These are phyloP conservation scores for Metschnikowia cubensis DNA, from an alignment of 805 yeast genomes.

Conservation along the genomic window DNA sequence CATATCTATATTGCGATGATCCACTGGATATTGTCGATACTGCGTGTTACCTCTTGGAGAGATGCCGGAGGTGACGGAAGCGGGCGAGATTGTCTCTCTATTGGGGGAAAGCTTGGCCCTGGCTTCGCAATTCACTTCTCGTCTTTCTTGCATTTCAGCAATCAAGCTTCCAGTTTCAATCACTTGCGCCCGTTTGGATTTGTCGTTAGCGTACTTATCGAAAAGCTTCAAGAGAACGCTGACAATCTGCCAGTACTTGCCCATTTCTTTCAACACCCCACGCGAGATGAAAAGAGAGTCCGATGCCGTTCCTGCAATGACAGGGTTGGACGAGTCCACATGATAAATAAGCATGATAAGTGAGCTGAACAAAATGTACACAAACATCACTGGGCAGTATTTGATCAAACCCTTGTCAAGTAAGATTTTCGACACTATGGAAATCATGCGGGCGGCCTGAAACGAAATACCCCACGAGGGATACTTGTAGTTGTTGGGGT, in stretches of 20 bases:
- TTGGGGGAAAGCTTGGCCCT: not conserved
- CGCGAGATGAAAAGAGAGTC: conserved; percentile 38
- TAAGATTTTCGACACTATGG: conserved; percentile 56
- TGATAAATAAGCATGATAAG: conserved; percentile 71
- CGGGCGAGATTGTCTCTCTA: not conserved
- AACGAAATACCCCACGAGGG: conserved; percentile 81
- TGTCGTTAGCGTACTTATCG: conserved; percentile 41
- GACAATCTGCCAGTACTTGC: conserved; percentile 38
- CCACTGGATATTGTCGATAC: not conserved
- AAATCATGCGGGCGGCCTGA: conserved; percentile 75
- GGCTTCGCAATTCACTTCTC: not conserved
- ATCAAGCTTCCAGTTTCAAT: conserved; percentile 36
- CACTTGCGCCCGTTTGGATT: conserved; percentile 37
- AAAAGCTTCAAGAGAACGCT: conserved; percentile 33
- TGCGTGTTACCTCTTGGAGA: conserved; percentile 7
- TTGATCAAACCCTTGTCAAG: conserved; percentile 45
- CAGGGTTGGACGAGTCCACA: conserved; percentile 42
- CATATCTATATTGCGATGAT: not conserved
- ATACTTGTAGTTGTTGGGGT: conserved; percentile 45
- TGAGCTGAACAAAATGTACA: conserved; percentile 59
- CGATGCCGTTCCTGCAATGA: conserved; percentile 40
- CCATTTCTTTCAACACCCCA: conserved; percentile 36
- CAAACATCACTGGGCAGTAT: conserved; percentile 55
- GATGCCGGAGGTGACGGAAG: conserved; percentile 5
- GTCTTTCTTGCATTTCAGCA: conserved; percentile 37